Conservation (phyloP, 176 grass and related monocot genomes). For the Cymbopogon citratus region DNA sequence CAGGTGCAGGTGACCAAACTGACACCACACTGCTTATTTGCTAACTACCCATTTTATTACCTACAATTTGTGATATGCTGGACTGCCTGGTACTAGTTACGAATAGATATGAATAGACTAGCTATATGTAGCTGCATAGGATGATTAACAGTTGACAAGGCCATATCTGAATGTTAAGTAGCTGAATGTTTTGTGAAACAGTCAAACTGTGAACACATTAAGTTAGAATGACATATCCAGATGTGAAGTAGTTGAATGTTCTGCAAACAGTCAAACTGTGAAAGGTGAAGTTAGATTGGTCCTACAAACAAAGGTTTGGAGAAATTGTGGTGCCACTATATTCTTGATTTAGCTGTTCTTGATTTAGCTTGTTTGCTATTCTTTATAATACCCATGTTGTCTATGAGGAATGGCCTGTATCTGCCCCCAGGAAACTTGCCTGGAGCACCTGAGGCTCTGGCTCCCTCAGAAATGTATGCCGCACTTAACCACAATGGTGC, state of each 20-base stretch:
- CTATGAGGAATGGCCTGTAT: constrained; percentile 79
- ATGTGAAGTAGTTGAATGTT: neutral
- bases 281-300: too few species aligned
- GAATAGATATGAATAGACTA: neutral
- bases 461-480: constrained; percentile 36
- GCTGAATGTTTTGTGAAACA: neutral
- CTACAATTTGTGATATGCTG: neutral
- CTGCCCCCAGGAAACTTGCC: constrained; percentile 52
- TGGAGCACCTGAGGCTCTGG: constrained; percentile 37
- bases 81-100: neutral
- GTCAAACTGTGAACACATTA: neutral
- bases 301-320: too few species aligned
- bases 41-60: neutral
- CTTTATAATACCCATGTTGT: constrained; percentile 61
- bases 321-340: neutral
- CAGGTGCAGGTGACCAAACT: constrained; percentile 68
- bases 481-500: constrained; percentile 20
- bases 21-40: neutral
- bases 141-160: neutral
- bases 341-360: neutral
- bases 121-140: neutral
- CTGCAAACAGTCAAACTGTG: neutral
- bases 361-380: neutral
- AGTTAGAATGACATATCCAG: too few species aligned
- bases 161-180: neutral